Base-by-base conservation (phyloP, 108 stramenopile species). In the Bacterosira constricta region DNA sequence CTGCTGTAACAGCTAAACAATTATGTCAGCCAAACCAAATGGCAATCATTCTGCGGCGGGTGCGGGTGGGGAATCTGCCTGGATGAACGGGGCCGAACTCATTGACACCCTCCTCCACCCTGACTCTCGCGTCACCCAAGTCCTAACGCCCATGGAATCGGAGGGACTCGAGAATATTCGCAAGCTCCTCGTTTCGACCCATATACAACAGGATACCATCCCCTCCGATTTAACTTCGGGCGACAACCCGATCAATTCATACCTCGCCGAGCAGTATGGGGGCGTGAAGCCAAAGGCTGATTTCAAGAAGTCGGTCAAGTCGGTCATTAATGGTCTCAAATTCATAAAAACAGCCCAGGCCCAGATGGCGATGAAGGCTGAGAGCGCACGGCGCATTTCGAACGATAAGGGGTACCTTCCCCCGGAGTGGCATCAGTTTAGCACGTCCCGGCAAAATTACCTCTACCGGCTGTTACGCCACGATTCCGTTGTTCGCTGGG, bases 401-500 rank as follows among this genome's bases (percentile, higher is more conserved):
- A 49, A 13, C 17, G 6, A 5, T 13, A 17, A 17, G 47, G 47
- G 47, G 9, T 10, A 10, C 20, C 17, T 49, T 11, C 47, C 47
- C 15, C 47, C 47, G 47, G 47, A 49, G 47, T 49, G 47, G 47
- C 6, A 5, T 13, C 6, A 49, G 6, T 5, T 49, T 5, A 17
- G 13, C 5, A 13, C 17, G 15, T 10, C 47, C 9, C 6, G 13
- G 47, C 15, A 49, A 17, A 49, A 18, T 10, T 49, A 49, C 47
- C 17, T 18, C 17, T 49, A 49, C 47, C 44, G 64, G 53, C 62
- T 41, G 46, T 35, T 77, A 23, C 37, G 61, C 7, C 64, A 51
- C 36, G 53, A 71, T 13, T 44, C 49, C 12, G n/a, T 77, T 10
- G 53, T 63, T 9, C n/a, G 61, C 27, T 79, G 77, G 77, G 77